A percentile compares a stretch with the other conserved stretches of the same genome.
Evolutionary conservation across 371 early-diverging fungal species (phyloP).

Genomic region (Lichtheimia ramosa): DNA sequence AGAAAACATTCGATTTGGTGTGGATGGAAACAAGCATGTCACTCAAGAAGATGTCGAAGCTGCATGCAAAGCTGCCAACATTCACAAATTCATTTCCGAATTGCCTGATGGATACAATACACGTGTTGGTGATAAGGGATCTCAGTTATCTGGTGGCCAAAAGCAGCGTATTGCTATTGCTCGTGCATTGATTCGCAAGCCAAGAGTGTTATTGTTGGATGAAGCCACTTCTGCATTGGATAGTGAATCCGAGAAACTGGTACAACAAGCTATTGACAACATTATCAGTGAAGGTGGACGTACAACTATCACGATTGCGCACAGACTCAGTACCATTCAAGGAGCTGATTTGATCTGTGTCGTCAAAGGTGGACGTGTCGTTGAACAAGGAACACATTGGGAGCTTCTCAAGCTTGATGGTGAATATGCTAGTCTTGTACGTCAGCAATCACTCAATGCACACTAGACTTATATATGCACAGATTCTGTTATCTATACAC

Average conservation of each 20-base stretch:
- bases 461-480: constrained; percentile 12
- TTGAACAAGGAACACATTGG: constrained; percentile 70
- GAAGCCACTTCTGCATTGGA: constrained; percentile 96
- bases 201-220: constrained; percentile 86
- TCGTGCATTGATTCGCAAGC: constrained; percentile 77
- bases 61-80: constrained; percentile 69
- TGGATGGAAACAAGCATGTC: constrained; percentile 37
- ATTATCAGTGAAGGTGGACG: constrained; percentile 59
- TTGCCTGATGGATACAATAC: constrained; percentile 81
- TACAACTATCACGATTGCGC: constrained; percentile 73
- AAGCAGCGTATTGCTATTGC: constrained; percentile 41
- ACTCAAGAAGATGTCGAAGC: constrained; percentile 60
- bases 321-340: constrained; percentile 70
- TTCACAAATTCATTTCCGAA: constrained; percentile 71
- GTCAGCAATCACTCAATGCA: constrained; percentile 18
- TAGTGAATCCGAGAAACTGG: constrained; percentile 82
- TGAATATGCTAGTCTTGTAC: constrained; percentile 46
- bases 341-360: constrained; percentile 82
- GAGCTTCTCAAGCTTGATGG: constrained; percentile 48
- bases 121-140: constrained; percentile 71
- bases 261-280: constrained; percentile 83
- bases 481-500: neutral
- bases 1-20: constrained; percentile 78
- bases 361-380: constrained; percentile 61
- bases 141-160: constrained; percentile 43